Base-by-base conservation (phyloP, 2,329 filamentous ascomycete genomes). In the Aspergillus sp. region DNA sequence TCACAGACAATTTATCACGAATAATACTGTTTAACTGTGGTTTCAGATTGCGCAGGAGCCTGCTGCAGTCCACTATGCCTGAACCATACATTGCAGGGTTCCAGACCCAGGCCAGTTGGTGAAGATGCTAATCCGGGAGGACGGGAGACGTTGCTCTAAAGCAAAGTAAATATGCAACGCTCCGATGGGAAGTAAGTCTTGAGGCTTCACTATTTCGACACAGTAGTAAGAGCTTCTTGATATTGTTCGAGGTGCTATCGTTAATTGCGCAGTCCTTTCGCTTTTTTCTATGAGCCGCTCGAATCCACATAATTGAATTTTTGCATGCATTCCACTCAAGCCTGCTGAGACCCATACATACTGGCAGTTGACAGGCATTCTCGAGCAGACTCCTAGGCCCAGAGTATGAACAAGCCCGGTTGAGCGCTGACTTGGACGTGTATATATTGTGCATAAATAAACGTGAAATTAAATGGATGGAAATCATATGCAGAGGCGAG, bases 391-490 rank as follows among this genome's bases (percentile, higher is more conserved):
- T 37, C 35, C 14, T n/a, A 5, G 14, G 14, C 14, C 5, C 15
- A 15, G 35, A 31, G 27, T 31, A 31, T 3, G 27, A 11, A 31
- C 9, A 31, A 11, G 9, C 2, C 27, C 27, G 27, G 27, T 11
- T 37, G 6, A n/a, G 35, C 5, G 35, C 35, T n/a, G 15, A 15
- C 12, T 37, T 37, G 12, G 35, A n/a, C 35, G 35, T 37, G 6
- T 12, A 37, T n/a, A 37, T 15, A 15, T 6, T 52, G 37, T 37
- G 43, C 31, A 55, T 33, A 31, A 40, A 43, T 43, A 49, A 55
- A 47, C 46, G 15, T n/a, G 35, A 58, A 47, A 58, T 55, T 58
- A 52, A 55, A 35, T n/a, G 12, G 15, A 37, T 31, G 27, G 35
- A n/a, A 15, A 15, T 37, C 12, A 37, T 37, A 14, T n/a, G 14